Percentiles rank a stretch among this genome's conserved stretches.
These are phyloP conservation scores for Solanum verrucosum DNA, from an alignment of 257 asterid genomes.

Conservation along the genomic window DNA sequence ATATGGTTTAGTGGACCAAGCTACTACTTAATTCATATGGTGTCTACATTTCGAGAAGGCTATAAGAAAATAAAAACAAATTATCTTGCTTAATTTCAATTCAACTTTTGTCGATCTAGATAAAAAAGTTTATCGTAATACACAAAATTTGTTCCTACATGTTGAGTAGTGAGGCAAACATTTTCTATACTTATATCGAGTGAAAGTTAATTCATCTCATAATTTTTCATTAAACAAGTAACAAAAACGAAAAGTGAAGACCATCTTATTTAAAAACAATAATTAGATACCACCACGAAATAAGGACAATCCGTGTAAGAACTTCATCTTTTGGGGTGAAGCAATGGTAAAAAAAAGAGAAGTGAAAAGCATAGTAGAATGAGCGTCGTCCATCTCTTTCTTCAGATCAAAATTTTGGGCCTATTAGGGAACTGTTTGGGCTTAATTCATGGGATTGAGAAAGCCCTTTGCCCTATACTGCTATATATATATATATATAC, in stretches of 20 bases:
- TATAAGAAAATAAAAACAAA: neutral
- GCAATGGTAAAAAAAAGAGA: neutral
- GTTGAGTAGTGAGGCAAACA: neutral
- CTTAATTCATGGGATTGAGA: neutral
- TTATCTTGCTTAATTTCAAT: neutral
- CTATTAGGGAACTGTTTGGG: neutral
- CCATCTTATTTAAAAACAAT: too few relatives aligned
- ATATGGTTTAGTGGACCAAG: neutral
- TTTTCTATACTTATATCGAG: neutral
- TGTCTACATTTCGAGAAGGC: neutral
- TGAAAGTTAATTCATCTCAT: neutral
- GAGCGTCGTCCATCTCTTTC: neutral
- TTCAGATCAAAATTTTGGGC: neutral
- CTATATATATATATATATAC: too few relatives aligned
- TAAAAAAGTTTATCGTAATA: too few relatives aligned
- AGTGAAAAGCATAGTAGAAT: neutral
- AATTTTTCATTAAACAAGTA: too few relatives aligned
- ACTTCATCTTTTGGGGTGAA: neutral
- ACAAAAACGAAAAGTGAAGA: too few relatives aligned
- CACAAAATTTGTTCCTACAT: too few relatives aligned
- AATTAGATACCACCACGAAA: too few relatives aligned
- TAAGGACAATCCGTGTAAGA: neutral
- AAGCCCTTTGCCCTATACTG: neutral
- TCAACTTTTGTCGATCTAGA: too few relatives aligned
- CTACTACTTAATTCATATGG: neutral